phyloP scores from a whole-genome alignment of 202 grass and related monocot species.

The Panicum virgatum region DNA sequence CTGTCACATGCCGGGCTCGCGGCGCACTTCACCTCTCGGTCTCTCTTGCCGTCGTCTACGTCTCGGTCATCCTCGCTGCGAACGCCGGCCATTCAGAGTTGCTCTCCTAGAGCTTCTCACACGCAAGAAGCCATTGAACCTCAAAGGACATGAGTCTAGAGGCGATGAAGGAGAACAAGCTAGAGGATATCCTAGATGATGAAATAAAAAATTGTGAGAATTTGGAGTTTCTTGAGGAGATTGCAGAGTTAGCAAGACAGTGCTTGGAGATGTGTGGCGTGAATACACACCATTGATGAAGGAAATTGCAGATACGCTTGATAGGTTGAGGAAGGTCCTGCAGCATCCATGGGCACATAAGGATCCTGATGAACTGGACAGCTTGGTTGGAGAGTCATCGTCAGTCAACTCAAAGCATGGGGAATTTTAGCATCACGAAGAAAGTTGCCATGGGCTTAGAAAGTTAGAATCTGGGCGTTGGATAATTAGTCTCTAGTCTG shows the following conservation, averaged over 20 bases:
- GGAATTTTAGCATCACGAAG: background rate
- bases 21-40: too few relatives aligned
- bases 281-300: conserved; percentile 39
- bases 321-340: conserved; percentile 24
- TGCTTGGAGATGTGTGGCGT: conserved; percentile 39
- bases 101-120: conserved; percentile 45
- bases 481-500: background rate
- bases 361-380: background rate
- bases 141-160: background rate
- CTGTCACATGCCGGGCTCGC: too few relatives aligned
- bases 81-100: too few relatives aligned
- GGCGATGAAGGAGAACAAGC: conserved; percentile 35
- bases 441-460: background rate
- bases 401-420: background rate
- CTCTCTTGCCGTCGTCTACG: too few relatives aligned
- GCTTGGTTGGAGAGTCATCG: conserved; percentile 7
- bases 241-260: conserved; percentile 35
- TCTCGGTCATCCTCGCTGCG: too few relatives aligned
- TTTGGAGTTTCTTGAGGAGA: conserved; percentile 4
- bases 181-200: conserved; percentile 31
- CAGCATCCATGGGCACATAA: conserved; percentile 35
- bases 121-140: conserved; percentile 27
- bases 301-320: conserved; percentile 29
- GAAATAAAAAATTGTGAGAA: conserved; percentile 20
- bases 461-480: background rate